These are phyloP conservation scores for Dalbergia cultrata DNA, from an alignment of 306 rosid genomes.

Conservation along the genomic window DNA sequence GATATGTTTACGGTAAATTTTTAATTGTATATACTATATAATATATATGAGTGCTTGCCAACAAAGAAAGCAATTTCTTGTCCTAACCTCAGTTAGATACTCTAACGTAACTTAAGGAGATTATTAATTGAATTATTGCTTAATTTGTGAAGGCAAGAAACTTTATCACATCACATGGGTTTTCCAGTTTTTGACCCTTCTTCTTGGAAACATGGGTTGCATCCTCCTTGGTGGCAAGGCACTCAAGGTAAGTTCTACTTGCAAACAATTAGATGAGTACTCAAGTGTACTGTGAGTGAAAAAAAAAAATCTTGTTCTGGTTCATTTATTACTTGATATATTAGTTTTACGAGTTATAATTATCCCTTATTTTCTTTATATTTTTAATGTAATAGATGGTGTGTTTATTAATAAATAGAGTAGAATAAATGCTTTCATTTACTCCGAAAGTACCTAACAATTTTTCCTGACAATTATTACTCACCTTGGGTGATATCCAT, in stretches of 20 bases:
- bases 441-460: too few species aligned
- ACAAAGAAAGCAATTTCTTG: not conserved
- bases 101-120: not conserved
- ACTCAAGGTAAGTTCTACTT: constrained; percentile 52
- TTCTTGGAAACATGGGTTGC: constrained; percentile 71
- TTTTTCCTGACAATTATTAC: too few species aligned
- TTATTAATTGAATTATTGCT: not conserved
- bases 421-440: too few species aligned
- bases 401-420: too few species aligned
- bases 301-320: too few species aligned
- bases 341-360: too few species aligned
- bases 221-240: constrained; percentile 71
- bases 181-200: constrained; percentile 60
- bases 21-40: not conserved
- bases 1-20: constrained; percentile 54
- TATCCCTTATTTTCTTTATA: too few species aligned
- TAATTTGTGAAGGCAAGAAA: constrained; percentile 46
- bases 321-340: too few species aligned
- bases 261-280: too few species aligned
- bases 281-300: too few species aligned
- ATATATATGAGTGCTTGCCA: not conserved
- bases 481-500: too few species aligned
- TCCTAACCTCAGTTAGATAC: not conserved
- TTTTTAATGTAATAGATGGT: too few species aligned
- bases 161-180: constrained; percentile 64